A percentile compares a stretch with the other conserved stretches of the same genome.
These are phyloP conservation scores for Suillus ampliporus DNA, from an alignment of 768 basidiomycete species.

Conservation along the genomic window DNA sequence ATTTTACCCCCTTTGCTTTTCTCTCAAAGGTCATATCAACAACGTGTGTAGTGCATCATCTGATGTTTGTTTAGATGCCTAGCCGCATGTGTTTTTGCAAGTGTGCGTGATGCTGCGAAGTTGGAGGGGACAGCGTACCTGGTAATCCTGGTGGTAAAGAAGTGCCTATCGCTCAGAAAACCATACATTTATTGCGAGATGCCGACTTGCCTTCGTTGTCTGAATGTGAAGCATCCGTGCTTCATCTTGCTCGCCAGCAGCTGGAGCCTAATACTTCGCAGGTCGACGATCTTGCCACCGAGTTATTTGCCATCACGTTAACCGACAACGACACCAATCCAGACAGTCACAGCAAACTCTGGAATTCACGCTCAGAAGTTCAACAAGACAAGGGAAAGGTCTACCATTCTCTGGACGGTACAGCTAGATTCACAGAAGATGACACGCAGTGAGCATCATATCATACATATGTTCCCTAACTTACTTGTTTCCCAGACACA, in stretches of 20 bases:
- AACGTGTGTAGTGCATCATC: no score
- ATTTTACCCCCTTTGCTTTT: no score
- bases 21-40: background rate
- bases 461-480: background rate
- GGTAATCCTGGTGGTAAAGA: background rate
- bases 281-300: background rate
- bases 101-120: background rate
- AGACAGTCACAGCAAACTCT: constrained; percentile 1
- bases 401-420: background rate
- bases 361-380: background rate
- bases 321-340: background rate
- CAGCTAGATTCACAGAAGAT: background rate
- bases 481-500: background rate
- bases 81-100: background rate
- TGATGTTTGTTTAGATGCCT: no score
- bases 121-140: background rate
- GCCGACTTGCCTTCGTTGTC: background rate
- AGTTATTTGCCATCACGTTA: background rate
- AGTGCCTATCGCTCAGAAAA: background rate
- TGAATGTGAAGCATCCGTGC: background rate
- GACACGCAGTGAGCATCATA: background rate
- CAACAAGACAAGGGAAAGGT: background rate
- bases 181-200: background rate
- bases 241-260: background rate
- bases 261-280: background rate